Evolutionary conservation across 495 filamentous ascomycete species (phyloP), one percentile per base, ranked within the genome.

Genomic region (Aspergillus egyptiacus): DNA sequence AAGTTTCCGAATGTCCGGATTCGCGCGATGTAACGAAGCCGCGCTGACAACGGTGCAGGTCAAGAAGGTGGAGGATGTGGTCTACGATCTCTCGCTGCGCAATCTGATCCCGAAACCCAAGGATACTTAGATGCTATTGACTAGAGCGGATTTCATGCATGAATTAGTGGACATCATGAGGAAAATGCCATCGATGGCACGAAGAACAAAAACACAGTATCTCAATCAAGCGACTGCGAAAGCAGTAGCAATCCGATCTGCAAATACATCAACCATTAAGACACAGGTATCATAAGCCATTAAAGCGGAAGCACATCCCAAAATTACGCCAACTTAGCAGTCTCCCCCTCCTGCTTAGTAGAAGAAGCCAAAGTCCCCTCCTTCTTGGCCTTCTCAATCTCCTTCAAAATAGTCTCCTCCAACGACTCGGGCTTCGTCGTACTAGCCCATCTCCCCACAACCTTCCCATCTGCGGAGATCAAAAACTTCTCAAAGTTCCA

Each of bases 401-500:
- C 88, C 63, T 84, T 77, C 60, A 90, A 60, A 60, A 98, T 91
- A 2, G 68, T 61, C 37, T 67, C 67, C 77, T 91, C 82, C 63
- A 98, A 62, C 27, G 63, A 69, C 73, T 89, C 87, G 0, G 93
- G 93, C 79, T 89, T 95, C 9, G 85, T 87, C 10, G 80, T 81
- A 60, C 85, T 89, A 22, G 86, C 86, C 86, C 88, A 97, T 36
- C 93, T 67, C 6, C 69, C 73, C 60, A 82, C 85, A 22, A 96
- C 90, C 67, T 84, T 76, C 2, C 91, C 91, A 64, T 96, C 88
- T 45, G 77, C 76, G n/a, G 81, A 83, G 46, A 97, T 74, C 54
- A 98, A 69, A 66, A 95, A 97, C 78, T 98, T 98, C 75, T 98
- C 94, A 68, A 95, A 94, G 65, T 91, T 95, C 89, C 91, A 96